These are phyloP conservation scores for Stygiomarasmius scandens DNA, from an alignment of 1,284 basidiomycete genomes.

Conservation along the genomic window DNA sequence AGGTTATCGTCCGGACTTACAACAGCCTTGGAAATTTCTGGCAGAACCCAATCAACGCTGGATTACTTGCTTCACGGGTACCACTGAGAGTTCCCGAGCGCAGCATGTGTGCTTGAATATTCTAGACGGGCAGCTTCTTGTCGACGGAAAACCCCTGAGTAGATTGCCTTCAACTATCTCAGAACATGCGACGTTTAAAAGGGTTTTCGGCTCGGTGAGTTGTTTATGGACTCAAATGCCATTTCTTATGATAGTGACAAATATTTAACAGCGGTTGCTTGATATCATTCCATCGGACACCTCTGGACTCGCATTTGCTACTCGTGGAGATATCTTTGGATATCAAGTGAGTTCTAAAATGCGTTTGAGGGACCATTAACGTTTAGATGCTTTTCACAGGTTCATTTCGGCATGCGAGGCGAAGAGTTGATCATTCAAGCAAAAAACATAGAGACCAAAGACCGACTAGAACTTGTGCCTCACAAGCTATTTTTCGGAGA, in stretches of 20 bases:
- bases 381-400: constrained; percentile 15
- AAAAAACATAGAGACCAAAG: constrained; percentile 5
- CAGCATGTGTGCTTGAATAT: constrained; percentile 30
- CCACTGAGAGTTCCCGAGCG: neutral
- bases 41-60: constrained; percentile 10
- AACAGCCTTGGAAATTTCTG: neutral
- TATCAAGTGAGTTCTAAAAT: constrained; percentile 14
- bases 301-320: constrained; percentile 24
- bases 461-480: constrained; percentile 39
- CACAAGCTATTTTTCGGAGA: constrained; percentile 34
- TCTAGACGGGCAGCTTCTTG: constrained; percentile 28
- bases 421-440: constrained; percentile 22
- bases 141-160: constrained; percentile 31
- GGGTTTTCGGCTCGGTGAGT: constrained; percentile 29
- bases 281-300: constrained; percentile 23
- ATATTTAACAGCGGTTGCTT: constrained; percentile 1
- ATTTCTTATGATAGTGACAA: neutral
- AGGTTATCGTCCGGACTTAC: neutral
- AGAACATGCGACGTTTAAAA: constrained; percentile 22
- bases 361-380: neutral
- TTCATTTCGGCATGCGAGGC: constrained; percentile 22
- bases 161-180: constrained; percentile 28
- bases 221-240: neutral
- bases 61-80: constrained; percentile 12
- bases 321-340: constrained; percentile 7